Percentiles rank a stretch among this genome's conserved stretches.
These are phyloP conservation scores for Pachysandra terminalis DNA, from an alignment of 164 flowering plant genomes.

Conservation along the genomic window DNA sequence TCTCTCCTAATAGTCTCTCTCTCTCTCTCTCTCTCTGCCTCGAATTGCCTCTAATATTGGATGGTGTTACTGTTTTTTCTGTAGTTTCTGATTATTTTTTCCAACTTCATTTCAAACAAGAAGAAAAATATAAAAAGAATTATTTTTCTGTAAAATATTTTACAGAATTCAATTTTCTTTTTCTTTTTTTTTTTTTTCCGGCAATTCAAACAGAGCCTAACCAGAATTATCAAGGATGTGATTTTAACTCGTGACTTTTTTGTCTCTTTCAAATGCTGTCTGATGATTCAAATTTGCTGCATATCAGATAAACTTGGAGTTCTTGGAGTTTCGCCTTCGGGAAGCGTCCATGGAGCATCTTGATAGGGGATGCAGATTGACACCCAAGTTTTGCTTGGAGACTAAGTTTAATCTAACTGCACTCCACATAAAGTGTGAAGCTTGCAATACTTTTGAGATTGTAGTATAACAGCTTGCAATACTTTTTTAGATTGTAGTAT, in stretches of 20 bases:
- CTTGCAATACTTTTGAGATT: slow-evolving; percentile 69
- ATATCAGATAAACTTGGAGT: slow-evolving; percentile 60
- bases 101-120: too few relatives aligned
- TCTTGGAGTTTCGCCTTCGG: slow-evolving; percentile 50
- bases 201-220: too few relatives aligned
- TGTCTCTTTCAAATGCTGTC: background rate
- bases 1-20: too few relatives aligned
- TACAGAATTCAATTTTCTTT: too few relatives aligned
- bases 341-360: slow-evolving; percentile 79
- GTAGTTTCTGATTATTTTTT: too few relatives aligned
- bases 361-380: slow-evolving; percentile 71
- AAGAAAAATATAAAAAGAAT: too few relatives aligned
- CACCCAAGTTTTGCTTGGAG: slow-evolving; percentile 69
- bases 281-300: background rate
- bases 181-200: too few relatives aligned
- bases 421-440: slow-evolving; percentile 61
- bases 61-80: too few relatives aligned
- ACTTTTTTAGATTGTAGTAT: too few relatives aligned
- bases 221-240: background rate
- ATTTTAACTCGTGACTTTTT: background rate
- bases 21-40: too few relatives aligned
- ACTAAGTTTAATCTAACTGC: slow-evolving; percentile 69
- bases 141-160: too few relatives aligned
- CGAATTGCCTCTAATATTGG: too few relatives aligned
- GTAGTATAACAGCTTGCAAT: slow-evolving; percentile 42